Evolutionary conservation across 176 grass and related monocot species (phyloP).

Genomic region (Secale cereale): DNA sequence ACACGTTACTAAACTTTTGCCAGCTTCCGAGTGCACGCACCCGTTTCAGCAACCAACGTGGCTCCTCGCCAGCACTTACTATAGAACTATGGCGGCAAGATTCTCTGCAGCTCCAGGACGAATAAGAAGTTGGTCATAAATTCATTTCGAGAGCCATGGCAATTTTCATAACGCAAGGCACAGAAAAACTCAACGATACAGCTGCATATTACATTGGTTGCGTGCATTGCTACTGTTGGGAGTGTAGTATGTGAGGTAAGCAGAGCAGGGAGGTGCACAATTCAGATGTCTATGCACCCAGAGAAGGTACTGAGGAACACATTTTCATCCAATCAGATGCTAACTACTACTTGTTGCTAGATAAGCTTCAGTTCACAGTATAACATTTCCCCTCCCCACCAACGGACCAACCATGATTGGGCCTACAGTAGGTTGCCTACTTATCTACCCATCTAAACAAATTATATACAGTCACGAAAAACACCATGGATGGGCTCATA

Average conservation of each 20-base stretch:
- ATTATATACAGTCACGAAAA: background rate
- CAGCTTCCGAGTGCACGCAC: conserved; percentile 40
- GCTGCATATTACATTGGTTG: background rate
- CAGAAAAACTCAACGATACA: background rate
- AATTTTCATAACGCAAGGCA: too few relatives aligned
- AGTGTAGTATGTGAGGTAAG: background rate
- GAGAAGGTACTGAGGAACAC: too few relatives aligned
- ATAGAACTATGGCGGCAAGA: conserved; percentile 37
- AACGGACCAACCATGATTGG: background rate
- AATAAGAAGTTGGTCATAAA: background rate
- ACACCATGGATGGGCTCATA: background rate
- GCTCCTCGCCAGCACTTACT: conserved; percentile 30
- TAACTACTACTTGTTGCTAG: too few relatives aligned
- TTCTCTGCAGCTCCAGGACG: background rate
- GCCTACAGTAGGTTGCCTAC: background rate
- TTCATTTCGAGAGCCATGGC: background rate
- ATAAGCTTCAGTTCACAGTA: background rate
- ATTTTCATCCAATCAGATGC: too few relatives aligned
- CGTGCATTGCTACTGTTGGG: background rate
- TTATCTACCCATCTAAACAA: background rate
- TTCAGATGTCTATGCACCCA: background rate
- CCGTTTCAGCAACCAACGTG: conserved; percentile 43
- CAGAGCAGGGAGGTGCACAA: background rate
- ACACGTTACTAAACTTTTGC: conserved; percentile 67
- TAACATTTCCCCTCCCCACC: background rate